A percentile compares a stretch with the other conserved stretches of the same genome.
Evolutionary conservation across 1,284 basidiomycete species (phyloP).

Genomic region (Irpex sp.): DNA sequence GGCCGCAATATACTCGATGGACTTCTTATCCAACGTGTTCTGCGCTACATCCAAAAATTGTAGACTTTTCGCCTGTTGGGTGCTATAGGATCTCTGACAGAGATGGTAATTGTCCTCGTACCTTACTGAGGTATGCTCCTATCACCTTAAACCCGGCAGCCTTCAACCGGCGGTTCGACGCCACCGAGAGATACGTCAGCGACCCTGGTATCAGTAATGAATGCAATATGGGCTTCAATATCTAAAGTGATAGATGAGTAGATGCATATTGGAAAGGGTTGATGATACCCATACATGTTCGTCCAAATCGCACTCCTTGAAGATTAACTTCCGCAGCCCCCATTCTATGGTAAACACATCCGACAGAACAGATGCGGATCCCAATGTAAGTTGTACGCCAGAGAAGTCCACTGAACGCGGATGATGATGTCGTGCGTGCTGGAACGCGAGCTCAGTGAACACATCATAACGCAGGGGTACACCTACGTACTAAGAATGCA

Average conservation of each 20-base stretch:
- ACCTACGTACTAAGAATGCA: constrained; percentile 18
- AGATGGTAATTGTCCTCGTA: constrained; percentile 25
- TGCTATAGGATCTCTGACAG: neutral
- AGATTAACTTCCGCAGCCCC: constrained; percentile 78
- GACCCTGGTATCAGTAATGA: constrained; percentile 83
- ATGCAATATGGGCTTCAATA: constrained; percentile 87
- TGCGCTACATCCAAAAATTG: constrained; percentile 89
- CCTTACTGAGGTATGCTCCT: constrained; percentile 76
- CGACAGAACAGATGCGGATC: constrained; percentile 75
- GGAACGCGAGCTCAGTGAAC: constrained; percentile 4
- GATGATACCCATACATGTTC: constrained; percentile 56
- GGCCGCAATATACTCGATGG: constrained; percentile 78
- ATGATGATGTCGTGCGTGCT: constrained; percentile 50
- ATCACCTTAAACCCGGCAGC: constrained; percentile 77
- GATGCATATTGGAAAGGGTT: neutral
- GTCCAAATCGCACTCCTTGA: constrained; percentile 79
- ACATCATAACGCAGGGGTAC: neutral
- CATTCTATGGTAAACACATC: constrained; percentile 90
- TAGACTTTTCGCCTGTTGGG: constrained; percentile 61
- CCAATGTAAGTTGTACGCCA: constrained; percentile 67
- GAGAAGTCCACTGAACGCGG: constrained; percentile 77
- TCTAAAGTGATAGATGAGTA: constrained; percentile 37
- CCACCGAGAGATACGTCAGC: constrained; percentile 81
- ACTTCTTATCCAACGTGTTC: constrained; percentile 80
- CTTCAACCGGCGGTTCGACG: constrained; percentile 84